These are phyloP conservation scores for Lippia alba DNA, from an alignment of 305 asterid genomes.

Conservation along the genomic window DNA sequence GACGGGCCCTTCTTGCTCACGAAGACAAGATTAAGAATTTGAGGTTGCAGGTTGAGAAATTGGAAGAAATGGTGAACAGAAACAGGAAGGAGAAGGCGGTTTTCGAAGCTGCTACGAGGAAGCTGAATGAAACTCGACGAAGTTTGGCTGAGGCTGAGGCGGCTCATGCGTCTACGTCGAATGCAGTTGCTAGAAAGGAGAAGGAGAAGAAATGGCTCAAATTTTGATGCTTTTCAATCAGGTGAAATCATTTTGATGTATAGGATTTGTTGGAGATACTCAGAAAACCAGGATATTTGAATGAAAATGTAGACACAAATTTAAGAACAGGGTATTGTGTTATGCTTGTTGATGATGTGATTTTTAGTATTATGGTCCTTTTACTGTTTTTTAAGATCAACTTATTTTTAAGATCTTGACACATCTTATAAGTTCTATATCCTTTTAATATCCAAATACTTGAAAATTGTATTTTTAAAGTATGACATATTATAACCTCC, in stretches of 20 bases:
- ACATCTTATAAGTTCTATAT: too few species aligned
- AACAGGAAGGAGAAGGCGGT: constrained; percentile 81
- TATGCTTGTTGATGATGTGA: too few species aligned
- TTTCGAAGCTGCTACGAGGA: constrained; percentile 84
- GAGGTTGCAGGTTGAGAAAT: constrained; percentile 61
- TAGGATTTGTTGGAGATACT: constrained; percentile 20
- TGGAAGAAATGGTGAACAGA: constrained; percentile 91
- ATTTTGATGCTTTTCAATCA: constrained; percentile 52
- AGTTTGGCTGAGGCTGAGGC: constrained; percentile 82
- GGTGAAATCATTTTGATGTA: constrained; percentile 13
- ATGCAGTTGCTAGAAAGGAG: constrained; percentile 74
- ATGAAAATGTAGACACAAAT: too few species aligned
- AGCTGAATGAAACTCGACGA: constrained; percentile 74
- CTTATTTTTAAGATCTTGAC: too few species aligned
- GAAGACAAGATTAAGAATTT: constrained; percentile 79
- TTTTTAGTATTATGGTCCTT: too few species aligned
- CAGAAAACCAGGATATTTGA: too few species aligned
- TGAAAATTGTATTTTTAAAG: too few species aligned
- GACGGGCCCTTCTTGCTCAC: constrained; percentile 68
- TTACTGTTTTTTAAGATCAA: too few species aligned
- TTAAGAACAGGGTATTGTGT: too few species aligned
- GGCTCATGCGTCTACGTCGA: constrained; percentile 81
- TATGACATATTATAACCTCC: too few species aligned
- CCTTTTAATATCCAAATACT: too few species aligned
- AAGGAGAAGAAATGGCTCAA: constrained; percentile 95